Percentiles rank a stretch among this genome's conserved stretches.
These are phyloP conservation scores for Astragalus membranaceus DNA, from an alignment of 306 rosid species.

Conservation along the genomic window DNA sequence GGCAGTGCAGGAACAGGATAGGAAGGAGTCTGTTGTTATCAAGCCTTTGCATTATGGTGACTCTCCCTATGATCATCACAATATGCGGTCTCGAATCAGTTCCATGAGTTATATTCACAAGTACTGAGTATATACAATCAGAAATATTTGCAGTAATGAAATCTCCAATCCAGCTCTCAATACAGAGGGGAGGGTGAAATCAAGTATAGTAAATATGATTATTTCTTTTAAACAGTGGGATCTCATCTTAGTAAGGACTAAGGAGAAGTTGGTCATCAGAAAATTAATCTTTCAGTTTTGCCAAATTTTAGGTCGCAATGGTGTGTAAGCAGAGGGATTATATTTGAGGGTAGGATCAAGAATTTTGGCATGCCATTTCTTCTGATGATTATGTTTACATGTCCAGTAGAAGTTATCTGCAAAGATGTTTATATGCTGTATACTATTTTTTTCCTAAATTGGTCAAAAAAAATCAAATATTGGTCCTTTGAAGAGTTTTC, in stretches of 20 bases:
- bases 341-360: constrained; percentile 22
- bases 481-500: neutral
- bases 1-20: constrained; percentile 75
- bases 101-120: constrained; percentile 35
- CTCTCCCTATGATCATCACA: constrained; percentile 45
- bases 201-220: constrained; percentile 26
- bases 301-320: constrained; percentile 8
- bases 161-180: constrained; percentile 20
- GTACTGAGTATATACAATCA: constrained; percentile 36
- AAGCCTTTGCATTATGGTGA: constrained; percentile 62
- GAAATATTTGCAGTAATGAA: constrained; percentile 30
- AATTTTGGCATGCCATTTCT: constrained; percentile 22
- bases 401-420: constrained; percentile 5
- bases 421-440: neutral
- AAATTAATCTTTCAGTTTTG: constrained; percentile 22
- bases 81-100: constrained; percentile 40
- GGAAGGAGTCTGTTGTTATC: constrained; percentile 36
- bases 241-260: constrained; percentile 1
- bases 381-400: neutral
- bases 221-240: constrained; percentile 21
- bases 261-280: too few species aligned
- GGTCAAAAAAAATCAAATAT: neutral
- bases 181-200: constrained; percentile 16
- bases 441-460: neutral
- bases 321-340: constrained; percentile 17